Evolutionary conservation across 2,329 filamentous ascomycete species (phyloP), one percentile per base, ranked within the genome.

Genomic region (Aspergillus piperis): DNA sequence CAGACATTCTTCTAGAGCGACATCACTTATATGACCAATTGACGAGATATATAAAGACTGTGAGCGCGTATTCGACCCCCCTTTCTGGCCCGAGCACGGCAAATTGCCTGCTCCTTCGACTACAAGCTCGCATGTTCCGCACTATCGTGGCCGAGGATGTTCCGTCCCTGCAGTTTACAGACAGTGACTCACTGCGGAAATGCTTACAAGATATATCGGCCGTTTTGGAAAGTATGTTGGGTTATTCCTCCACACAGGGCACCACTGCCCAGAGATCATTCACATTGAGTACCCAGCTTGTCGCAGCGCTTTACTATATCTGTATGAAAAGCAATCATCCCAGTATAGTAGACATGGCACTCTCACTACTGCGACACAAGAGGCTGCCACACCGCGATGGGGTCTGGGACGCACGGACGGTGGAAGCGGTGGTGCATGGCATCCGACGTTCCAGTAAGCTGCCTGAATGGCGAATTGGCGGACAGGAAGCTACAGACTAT

Each of bases 261-360:
- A 41, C 10, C 3, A 41, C 13, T 1, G 49, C 48, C 2, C 36
- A 54, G 17, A 54, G 58, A n/a, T 23, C 47, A 0, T 71, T 71
- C 38, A 70, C 68, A 1, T 39, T 70, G 2, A 66, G 64, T 4
- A 66, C 66, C 6, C 64, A 71, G 11, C 51, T 71, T 17, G 62
- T 71, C n/a, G 65, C 64, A 2, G 56, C 61, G 1, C 53, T 71
- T 6, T 70, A 69, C 39, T 69, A 65, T 19, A 58, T 69, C n/a
- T 65, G 67, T 51, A 48, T 70, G 8, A 71, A 70, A 41, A 66
- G 66, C 0, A 63, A 32, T 1, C 51, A 59, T 49, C 52, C 17
- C 15, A 8, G 32, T 8, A 66, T 59, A 2, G 25, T 67, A 7
- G 38, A 62, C 13, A 52, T n/a, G 3, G 62, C 65, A 2, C 54